A percentile compares a stretch with the other conserved stretches of the same genome.
phyloP scores from a whole-genome alignment of 2,329 filamentous ascomycete genomes.

The Penicillium psychrosexuale region DNA sequence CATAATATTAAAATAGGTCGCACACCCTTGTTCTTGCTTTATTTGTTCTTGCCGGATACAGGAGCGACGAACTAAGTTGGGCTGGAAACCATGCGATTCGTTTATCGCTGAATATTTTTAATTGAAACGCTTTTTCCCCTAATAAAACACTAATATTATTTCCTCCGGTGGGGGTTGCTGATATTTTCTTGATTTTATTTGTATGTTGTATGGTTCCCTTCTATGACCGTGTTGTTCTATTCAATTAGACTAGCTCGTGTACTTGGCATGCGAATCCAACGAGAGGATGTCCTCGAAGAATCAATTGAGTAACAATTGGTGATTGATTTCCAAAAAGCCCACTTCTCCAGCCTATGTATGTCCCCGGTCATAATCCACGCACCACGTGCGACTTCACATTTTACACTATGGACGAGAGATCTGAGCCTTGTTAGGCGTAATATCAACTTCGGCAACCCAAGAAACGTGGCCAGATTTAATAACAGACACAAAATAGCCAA shows the following conservation, averaged over 20 bases:
- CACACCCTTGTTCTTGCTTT: neutral
- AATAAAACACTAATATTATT: neutral
- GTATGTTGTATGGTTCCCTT: neutral
- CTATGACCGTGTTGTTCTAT: neutral
- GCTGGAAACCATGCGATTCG: slow-evolving; percentile 2
- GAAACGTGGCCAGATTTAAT: neutral
- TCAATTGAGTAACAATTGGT: neutral
- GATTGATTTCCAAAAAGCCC: neutral
- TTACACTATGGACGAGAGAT: neutral
- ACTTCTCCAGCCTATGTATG: neutral
- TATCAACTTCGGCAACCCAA: neutral
- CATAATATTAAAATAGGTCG: neutral
- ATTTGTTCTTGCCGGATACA: neutral
- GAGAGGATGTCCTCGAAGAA: neutral
- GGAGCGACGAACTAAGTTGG: neutral
- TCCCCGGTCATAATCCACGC: neutral
- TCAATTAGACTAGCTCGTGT: neutral
- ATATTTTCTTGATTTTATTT: neutral
- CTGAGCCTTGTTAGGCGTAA: neutral
- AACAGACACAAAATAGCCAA: neutral
- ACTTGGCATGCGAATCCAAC: neutral
- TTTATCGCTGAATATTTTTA: neutral
- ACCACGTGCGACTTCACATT: neutral
- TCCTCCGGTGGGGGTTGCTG: neutral
- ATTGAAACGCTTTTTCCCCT: neutral